These are phyloP conservation scores for Yarrowia deformans DNA, from an alignment of 805 yeast genomes.

Conservation along the genomic window DNA sequence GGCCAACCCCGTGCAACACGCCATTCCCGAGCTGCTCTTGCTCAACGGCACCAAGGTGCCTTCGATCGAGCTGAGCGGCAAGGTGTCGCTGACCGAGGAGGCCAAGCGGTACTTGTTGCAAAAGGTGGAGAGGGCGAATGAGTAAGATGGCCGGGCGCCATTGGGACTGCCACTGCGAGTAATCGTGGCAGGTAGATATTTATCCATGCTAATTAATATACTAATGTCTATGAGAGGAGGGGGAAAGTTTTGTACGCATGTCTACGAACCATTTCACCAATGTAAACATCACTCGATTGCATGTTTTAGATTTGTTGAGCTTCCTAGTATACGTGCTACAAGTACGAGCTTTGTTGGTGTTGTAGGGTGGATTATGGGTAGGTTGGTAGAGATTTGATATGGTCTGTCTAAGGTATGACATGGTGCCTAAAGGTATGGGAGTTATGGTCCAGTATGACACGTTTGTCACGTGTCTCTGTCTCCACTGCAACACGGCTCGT, in stretches of 20 bases:
- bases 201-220: conserved; percentile 18
- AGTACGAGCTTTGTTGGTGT: no score
- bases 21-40: conserved; percentile 52
- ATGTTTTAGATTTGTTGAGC: no score
- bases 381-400: no score
- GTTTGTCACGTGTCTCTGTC: not conserved
- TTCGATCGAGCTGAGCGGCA: conserved; percentile 25
- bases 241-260: no score
- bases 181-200: conserved; percentile 25
- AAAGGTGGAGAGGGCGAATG: conserved; percentile 37
- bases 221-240: not conserved
- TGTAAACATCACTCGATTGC: no score
- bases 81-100: conserved; percentile 21
- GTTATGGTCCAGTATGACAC: no score
- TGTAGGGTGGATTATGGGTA: no score
- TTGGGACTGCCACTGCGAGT: conserved; percentile 6
- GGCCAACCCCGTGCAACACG: conserved; percentile 46
- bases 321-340: no score
- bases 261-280: no score
- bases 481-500: not conserved
- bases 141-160: conserved; percentile 10
- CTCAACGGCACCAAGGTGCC: conserved; percentile 52
- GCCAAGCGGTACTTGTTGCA: conserved; percentile 36
- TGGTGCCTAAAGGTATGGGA: no score
- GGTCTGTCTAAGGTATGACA: no score